A percentile compares a stretch with the other conserved stretches of the same genome.
These are phyloP conservation scores for Sordariomycetes sp. DNA, from an alignment of 2,329 filamentous ascomycete species.

Conservation along the genomic window DNA sequence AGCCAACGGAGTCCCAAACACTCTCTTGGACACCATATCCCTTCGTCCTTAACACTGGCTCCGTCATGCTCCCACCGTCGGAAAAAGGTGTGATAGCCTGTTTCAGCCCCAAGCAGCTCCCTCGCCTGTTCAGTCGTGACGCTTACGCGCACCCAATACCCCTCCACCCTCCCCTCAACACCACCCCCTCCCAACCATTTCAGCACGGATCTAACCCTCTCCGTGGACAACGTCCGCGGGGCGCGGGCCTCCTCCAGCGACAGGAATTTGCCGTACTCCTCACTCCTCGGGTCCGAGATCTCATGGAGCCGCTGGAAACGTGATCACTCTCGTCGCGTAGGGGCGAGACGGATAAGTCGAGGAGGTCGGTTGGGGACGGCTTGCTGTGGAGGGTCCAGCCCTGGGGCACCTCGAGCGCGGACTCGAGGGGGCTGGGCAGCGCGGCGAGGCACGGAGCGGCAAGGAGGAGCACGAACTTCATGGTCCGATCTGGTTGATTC, in stretches of 20 bases:
- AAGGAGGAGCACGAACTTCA: conserved; percentile 5
- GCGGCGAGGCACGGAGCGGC: conserved; percentile 2
- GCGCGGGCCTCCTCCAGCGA: conserved; percentile 19
- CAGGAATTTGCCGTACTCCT: conserved; percentile 28
- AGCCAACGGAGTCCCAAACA: conserved; percentile 24
- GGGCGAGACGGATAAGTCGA: conserved; percentile 7
- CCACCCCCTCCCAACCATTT: conserved; percentile 26
- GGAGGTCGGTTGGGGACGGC: not conserved
- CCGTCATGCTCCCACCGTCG: conserved; percentile 9
- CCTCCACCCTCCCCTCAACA: conserved; percentile 18
- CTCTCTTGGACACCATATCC: conserved; percentile 28
- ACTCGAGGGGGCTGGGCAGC: conserved; percentile 5
- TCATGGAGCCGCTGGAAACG: conserved; percentile 11
- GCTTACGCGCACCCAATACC: conserved; percentile 27
- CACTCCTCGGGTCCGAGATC: conserved; percentile 32
- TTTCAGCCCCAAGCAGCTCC: conserved; percentile 20
- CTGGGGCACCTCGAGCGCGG: conserved; percentile 5
- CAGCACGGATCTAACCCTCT: conserved; percentile 21
- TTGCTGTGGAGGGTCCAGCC: conserved; percentile 5
- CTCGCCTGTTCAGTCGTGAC: conserved; percentile 24
- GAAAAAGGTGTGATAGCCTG: conserved; percentile 28
- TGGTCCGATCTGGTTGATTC: not conserved
- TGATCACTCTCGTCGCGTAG: conserved; percentile 7
- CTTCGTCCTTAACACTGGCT: conserved; percentile 25
- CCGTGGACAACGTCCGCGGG: conserved; percentile 19